Conservation (phyloP, 2,329 filamentous ascomycete species). For the Paraphoma chrysanthemicola region DNA sequence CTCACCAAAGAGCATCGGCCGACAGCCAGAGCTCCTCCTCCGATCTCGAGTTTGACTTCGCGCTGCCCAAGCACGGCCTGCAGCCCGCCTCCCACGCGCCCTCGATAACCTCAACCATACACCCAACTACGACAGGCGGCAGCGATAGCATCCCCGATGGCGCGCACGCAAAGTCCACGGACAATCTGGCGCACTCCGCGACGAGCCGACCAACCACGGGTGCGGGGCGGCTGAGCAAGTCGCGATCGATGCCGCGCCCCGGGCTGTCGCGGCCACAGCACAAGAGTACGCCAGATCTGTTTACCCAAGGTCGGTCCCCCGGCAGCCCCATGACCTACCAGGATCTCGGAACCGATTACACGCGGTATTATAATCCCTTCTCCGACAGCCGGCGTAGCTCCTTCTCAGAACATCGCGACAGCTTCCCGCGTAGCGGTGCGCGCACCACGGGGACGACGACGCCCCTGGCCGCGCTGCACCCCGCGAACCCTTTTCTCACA, state of each 20-base stretch:
- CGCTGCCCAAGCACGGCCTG: slow-evolving; percentile 3
- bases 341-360: slow-evolving; percentile 44
- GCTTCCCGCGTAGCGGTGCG: slow-evolving; percentile 7
- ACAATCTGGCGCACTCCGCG: slow-evolving; percentile 2
- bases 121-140: slow-evolving; percentile 8
- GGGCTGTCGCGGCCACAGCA: slow-evolving; percentile 13
- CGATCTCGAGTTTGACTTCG: slow-evolving; percentile 14
- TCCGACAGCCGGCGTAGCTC: slow-evolving; percentile 35
- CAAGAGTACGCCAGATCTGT: slow-evolving; percentile 27
- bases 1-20: background rate
- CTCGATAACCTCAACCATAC: slow-evolving; percentile 15
- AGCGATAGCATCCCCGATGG: slow-evolving; percentile 14
- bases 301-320: slow-evolving; percentile 10
- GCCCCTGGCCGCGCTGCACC: slow-evolving; percentile 15
- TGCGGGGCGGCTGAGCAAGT: slow-evolving; percentile 5
- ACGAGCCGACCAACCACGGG: background rate
- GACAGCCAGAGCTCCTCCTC: slow-evolving; percentile 11
- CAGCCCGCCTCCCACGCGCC: slow-evolving; percentile 8
- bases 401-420: slow-evolving; percentile 18
- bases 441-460: slow-evolving; percentile 19
- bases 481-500: slow-evolving; percentile 36
- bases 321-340: slow-evolving; percentile 33
- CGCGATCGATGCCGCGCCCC: slow-evolving; percentile 20
- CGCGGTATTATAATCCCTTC: slow-evolving; percentile 46
- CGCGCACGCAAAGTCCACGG: slow-evolving; percentile 3